Base-by-base conservation (phyloP, 768 basidiomycete species). In the Hirschioporus abietinus region DNA sequence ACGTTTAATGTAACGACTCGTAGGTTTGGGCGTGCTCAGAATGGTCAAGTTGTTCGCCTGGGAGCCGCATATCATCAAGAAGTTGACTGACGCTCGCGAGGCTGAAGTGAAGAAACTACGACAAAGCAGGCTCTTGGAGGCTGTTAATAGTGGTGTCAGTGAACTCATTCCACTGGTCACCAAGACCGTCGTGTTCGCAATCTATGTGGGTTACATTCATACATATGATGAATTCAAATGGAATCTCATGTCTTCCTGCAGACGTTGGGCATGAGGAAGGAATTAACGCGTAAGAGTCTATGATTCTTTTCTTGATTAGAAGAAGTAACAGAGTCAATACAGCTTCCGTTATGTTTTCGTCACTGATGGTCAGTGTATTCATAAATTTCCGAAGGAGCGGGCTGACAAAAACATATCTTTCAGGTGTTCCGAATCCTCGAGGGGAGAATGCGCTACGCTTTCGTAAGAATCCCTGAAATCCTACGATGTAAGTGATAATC, bases 21-120 rank as follows among this genome's bases (percentile, higher is more conserved):
- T 80, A 64, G 77, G 77, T n/a, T 78, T 87, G 72, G 82, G 82
- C 65, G 83, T 86, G 24, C 74, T 88, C 15, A 81, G 88, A 20
- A 89, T 90, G 85, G 79, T 90, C 72, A 91, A 91, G 75, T 76
- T 91, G 58, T 90, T 92, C 70, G 90, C 82, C 9, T 84, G 90
- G 83, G 82, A 88, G 70, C 76, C 78, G 9, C 82, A 81, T 68
- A 80, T 81, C 60, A 65, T 79, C 18, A 79, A 81, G 15, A 79
- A 80, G 63, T 78, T 93, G 60, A 75, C 80, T 24, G 80, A 81
- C 30, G 85, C 85, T 69, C 82, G 91, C 66, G 83, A 88, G 58
- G 81, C 82, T 2, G 91, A 93, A 73, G 75, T 93, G 18, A 66
- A 70, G 3, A 82, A 80, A 74, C 76, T 88, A 58, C 83, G 81